These are phyloP conservation scores for Boletus coccyginus DNA, from an alignment of 768 basidiomycete species.

Conservation along the genomic window DNA sequence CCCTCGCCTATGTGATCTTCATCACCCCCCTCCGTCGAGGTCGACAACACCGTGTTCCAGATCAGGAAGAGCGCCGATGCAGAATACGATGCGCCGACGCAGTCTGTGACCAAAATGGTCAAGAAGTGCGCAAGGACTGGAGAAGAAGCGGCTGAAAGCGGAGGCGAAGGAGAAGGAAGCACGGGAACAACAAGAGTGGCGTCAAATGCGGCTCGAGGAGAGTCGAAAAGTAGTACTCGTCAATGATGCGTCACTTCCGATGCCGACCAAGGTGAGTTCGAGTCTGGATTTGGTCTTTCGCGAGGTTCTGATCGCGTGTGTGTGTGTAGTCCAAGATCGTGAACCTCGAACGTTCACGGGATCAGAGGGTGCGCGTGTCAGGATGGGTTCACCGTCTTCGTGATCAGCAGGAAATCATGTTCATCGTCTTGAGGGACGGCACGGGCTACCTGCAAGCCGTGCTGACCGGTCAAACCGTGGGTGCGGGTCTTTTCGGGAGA, in stretches of 20 bases:
- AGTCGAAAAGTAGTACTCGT: slow-evolving; percentile 81
- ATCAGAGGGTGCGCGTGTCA: slow-evolving; percentile 76
- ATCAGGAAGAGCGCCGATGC: slow-evolving; percentile 64
- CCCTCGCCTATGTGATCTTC: slow-evolving; percentile 79
- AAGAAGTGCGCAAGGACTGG: slow-evolving; percentile 84
- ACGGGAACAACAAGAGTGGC: slow-evolving; percentile 65
- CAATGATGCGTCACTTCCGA: slow-evolving; percentile 70
- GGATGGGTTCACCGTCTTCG: slow-evolving; percentile 98
- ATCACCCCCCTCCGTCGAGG: slow-evolving; percentile 37
- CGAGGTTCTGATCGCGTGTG: slow-evolving; percentile 6
- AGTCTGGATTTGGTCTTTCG: not conserved
- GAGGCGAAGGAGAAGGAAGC: slow-evolving; percentile 67
- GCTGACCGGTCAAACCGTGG: too few species aligned
- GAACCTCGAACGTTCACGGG: slow-evolving; percentile 55
- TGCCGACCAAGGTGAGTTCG: slow-evolving; percentile 57
- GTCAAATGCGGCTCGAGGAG: slow-evolving; percentile 77
- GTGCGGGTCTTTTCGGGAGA: too few species aligned
- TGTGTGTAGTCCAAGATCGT: slow-evolving; percentile 62
- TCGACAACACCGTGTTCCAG: slow-evolving; percentile 45
- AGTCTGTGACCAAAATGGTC: slow-evolving; percentile 88
- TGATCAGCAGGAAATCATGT: slow-evolving; percentile 90
- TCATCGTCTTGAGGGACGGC: slow-evolving; percentile 90
- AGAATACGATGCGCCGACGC: slow-evolving; percentile 77
- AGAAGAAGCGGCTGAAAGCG: slow-evolving; percentile 86
- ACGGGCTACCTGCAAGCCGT: slow-evolving; percentile 96